Conservation (phyloP, 1,284 basidiomycete genomes). For the Malassezia equina region DNA sequence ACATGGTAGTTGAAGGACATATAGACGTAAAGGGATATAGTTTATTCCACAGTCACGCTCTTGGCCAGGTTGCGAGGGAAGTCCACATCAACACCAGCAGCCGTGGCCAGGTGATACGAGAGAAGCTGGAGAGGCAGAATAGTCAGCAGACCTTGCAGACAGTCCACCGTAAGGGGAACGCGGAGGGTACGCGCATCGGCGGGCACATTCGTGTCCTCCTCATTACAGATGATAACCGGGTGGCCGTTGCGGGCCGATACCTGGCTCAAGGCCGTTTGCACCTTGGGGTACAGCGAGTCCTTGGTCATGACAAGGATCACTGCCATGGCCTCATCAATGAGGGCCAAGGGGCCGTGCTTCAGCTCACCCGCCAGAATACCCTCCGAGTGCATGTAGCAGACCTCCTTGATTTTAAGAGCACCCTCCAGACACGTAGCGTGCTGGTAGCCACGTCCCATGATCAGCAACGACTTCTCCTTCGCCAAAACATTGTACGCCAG, state of each 20-base stretch:
- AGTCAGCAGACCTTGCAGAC: conserved; percentile 88
- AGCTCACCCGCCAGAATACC: conserved; percentile 89
- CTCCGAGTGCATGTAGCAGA: conserved; percentile 54
- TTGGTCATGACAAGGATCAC: conserved; percentile 85
- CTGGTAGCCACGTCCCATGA: conserved; percentile 99
- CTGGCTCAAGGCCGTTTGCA: conserved; percentile 86
- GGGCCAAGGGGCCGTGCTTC: conserved; percentile 93
- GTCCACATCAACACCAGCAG: conserved; percentile 92
- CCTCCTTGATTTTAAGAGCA: conserved; percentile 99
- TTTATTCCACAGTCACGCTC: conserved; percentile 44
- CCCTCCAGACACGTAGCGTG: conserved; percentile 94
- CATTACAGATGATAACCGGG: conserved; percentile 88
- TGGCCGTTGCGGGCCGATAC: conserved; percentile 93
- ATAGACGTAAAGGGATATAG: background rate
- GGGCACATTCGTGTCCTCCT: conserved; percentile 70
- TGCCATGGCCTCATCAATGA: conserved; percentile 94
- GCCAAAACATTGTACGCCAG: conserved; percentile 68
- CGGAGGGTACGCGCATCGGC: conserved; percentile 72
- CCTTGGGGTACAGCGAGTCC: conserved; percentile 96
- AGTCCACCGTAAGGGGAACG: conserved; percentile 70
- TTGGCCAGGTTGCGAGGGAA: conserved; percentile 86
- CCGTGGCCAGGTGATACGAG: conserved; percentile 90
- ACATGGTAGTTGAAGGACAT: background rate
- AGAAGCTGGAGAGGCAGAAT: conserved; percentile 92
- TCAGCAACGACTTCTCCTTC: conserved; percentile 76